Conservation (phyloP, 352 stramenopile genomes). For the Thraustotheca clavata region DNA sequence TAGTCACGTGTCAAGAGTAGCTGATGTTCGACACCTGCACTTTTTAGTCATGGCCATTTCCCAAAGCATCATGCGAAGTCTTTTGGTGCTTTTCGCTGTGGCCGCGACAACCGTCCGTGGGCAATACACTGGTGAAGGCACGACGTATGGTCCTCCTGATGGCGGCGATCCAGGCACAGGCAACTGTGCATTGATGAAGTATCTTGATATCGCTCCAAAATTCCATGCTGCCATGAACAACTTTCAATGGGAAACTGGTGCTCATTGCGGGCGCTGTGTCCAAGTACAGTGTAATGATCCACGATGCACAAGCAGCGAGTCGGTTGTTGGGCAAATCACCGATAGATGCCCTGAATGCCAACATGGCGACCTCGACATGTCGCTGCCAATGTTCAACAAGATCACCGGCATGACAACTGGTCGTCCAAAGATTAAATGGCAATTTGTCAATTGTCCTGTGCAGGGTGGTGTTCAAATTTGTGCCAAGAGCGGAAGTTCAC, state of each 20-base stretch:
- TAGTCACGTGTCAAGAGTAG: not conserved
- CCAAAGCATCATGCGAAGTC: not conserved
- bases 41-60: not conserved
- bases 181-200: slow-evolving; percentile 68
- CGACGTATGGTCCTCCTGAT: slow-evolving; percentile 33
- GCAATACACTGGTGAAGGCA: slow-evolving; percentile 33
- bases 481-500: slow-evolving; percentile 34
- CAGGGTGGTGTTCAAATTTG: slow-evolving; percentile 55
- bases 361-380: slow-evolving; percentile 47
- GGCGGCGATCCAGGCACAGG: slow-evolving; percentile 28
- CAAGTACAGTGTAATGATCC: slow-evolving; percentile 43
- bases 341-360: slow-evolving; percentile 52
- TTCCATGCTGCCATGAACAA: slow-evolving; percentile 66
- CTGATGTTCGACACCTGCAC: not conserved
- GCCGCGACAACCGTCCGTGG: slow-evolving; percentile 17
- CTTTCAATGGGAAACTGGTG: slow-evolving; percentile 12
- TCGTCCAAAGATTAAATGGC: slow-evolving; percentile 48
- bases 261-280: slow-evolving; percentile 30
- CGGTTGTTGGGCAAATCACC: slow-evolving; percentile 50
- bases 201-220: slow-evolving; percentile 28
- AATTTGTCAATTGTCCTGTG: slow-evolving; percentile 59
- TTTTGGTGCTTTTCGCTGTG: not conserved
- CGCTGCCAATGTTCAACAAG: slow-evolving; percentile 31
- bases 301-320: slow-evolving; percentile 26
- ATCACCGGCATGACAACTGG: slow-evolving; percentile 33